Percentiles rank a stretch among this genome's conserved stretches.
These are phyloP conservation scores for Madurella mycetomatis DNA, from an alignment of 2,329 filamentous ascomycete species.

Conservation along the genomic window DNA sequence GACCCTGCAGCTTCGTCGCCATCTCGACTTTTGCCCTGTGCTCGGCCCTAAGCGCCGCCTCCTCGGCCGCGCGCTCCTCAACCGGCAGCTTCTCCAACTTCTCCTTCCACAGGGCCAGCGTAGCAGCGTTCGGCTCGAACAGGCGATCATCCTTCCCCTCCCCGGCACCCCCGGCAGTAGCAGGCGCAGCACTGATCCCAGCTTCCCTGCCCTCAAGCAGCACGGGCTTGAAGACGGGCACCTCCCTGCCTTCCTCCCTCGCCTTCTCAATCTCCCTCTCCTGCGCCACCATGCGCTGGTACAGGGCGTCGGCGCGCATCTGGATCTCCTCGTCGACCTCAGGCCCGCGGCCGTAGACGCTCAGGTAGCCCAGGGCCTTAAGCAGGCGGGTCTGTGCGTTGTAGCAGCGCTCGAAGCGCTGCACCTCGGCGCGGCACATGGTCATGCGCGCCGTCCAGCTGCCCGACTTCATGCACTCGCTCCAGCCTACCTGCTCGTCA, in stretches of 20 bases:
- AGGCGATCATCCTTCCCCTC: constrained; percentile 31
- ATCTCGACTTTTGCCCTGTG: constrained; percentile 57
- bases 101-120: constrained; percentile 40
- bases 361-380: constrained; percentile 83
- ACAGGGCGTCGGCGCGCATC: constrained; percentile 90
- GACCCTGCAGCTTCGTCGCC: constrained; percentile 48
- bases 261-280: constrained; percentile 70
- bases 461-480: constrained; percentile 74
- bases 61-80: constrained; percentile 57
- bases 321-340: constrained; percentile 83
- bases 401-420: constrained; percentile 80
- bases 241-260: constrained; percentile 54
- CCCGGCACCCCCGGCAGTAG: constrained; percentile 4
- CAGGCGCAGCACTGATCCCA: constrained; percentile 10
- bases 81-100: constrained; percentile 54
- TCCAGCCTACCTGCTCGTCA: constrained; percentile 76
- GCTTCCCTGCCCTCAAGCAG: constrained; percentile 41
- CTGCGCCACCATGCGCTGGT: constrained; percentile 79
- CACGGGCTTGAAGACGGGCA: constrained; percentile 54
- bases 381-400: constrained; percentile 87
- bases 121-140: constrained; percentile 23
- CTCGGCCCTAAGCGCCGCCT: constrained; percentile 61
- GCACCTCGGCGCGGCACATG: constrained; percentile 75
- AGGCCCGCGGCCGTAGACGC: constrained; percentile 57
- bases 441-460: constrained; percentile 64